Conservation (phyloP, 1,284 basidiomycete genomes). For the Xanthoconium separans region DNA sequence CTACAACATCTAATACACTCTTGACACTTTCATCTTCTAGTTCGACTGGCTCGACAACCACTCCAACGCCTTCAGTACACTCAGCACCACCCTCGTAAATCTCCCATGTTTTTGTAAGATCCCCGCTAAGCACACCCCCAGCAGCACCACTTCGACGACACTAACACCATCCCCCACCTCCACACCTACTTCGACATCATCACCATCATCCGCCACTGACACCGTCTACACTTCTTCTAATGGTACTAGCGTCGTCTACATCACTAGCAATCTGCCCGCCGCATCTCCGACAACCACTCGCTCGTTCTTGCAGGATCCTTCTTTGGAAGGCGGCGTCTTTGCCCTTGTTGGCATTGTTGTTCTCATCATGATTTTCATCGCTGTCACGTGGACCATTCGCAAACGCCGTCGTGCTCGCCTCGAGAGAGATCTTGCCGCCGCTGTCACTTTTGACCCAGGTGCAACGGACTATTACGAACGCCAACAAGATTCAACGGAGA, state of each 20-base stretch:
- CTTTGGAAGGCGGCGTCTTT: constrained; percentile 57
- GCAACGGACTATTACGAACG: constrained; percentile 32
- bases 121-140: constrained; percentile 7
- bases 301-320: constrained; percentile 62
- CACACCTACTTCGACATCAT: constrained; percentile 6
- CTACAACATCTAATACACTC: constrained; percentile 9
- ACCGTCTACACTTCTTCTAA: constrained; percentile 20
- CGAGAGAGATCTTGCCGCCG: constrained; percentile 39
- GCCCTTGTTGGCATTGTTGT: constrained; percentile 50
- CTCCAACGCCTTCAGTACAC: constrained; percentile 5
- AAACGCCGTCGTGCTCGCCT: constrained; percentile 47
- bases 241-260: constrained; percentile 26
- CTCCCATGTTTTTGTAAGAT: not conserved
- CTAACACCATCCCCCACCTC: not conserved
- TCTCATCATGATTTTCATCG: constrained; percentile 45
- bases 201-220: not conserved
- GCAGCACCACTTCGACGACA: constrained; percentile 3
- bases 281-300: constrained; percentile 22
- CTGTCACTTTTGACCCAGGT: constrained; percentile 54
- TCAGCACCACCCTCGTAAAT: constrained; percentile 24
- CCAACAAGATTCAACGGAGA: constrained; percentile 32
- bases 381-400: constrained; percentile 50
- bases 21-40: constrained; percentile 26
- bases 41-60: constrained; percentile 28
- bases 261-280: constrained; percentile 24